Base-by-base conservation (phyloP, 805 yeast species). In the Ogataea henricii region DNA sequence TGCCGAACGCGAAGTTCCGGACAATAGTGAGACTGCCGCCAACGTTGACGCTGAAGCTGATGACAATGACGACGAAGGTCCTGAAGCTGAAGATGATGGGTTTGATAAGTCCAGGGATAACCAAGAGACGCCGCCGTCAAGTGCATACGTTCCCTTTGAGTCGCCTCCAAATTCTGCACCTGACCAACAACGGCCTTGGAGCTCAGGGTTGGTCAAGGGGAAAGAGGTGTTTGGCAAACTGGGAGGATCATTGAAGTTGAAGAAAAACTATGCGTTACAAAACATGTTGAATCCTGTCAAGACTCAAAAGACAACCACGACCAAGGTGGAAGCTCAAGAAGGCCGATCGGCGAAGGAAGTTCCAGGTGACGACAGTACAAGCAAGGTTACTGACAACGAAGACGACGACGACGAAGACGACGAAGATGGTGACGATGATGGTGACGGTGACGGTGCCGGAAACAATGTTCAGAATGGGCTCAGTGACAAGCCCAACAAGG, bases 101-200 rank as follows among this genome's bases (percentile, higher is more conserved):
- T 40, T 32, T 32, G 49, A 42, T 32, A 46, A 42, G 4, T 13
- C n/a, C 25, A 21, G 20, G 25, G n/a, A 29, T 29, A 20, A 35
- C 30, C 36, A 39, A 22, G 14, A 35, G 43, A 43, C 43, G 3
- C 48, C 47, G 1, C 47, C 43, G 4, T 33, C 45, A 16, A 36
- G 40, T 20, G 34, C 49, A 12, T 17, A 37, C 16, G 40, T 23
- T 16, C 13, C 21, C 7, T 20, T 49, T 13, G 47, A 49, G 18
- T 33, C 53, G 3, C 53, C 53, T 18, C 53, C 50, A 9, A 40
- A 45, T 10, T 46, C 50, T 7, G 44, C 50, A 2, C 25, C 38
- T 20, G 49, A 41, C 4, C 40, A 43, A 21, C 40, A 43, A 21
- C 30, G 37, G 21, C 25, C 48, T 1, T 40, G 38, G 13, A 27